phyloP scores from a whole-genome alignment of 1,284 basidiomycete genomes.

The Coriolopsis trogii region DNA sequence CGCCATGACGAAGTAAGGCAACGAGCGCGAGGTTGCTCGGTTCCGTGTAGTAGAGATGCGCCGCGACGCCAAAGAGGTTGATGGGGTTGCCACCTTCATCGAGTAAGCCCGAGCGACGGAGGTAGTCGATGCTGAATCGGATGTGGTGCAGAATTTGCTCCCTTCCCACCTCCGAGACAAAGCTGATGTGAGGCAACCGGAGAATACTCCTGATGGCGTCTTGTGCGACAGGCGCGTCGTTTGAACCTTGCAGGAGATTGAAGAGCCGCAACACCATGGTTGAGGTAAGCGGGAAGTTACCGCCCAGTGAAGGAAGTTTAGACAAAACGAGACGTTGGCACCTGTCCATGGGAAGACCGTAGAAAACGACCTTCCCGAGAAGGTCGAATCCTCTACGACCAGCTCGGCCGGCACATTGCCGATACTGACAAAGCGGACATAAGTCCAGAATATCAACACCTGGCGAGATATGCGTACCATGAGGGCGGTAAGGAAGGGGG shows the following conservation, averaged over 20 bases:
- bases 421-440: slow-evolving; percentile 46
- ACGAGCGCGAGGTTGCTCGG: slow-evolving; percentile 71
- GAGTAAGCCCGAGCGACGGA: slow-evolving; percentile 57
- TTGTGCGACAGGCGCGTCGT: slow-evolving; percentile 49
- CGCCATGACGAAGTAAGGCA: slow-evolving; percentile 56
- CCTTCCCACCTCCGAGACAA: slow-evolving; percentile 53
- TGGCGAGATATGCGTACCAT: slow-evolving; percentile 47
- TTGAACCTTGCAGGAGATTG: slow-evolving; percentile 64
- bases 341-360: slow-evolving; percentile 62
- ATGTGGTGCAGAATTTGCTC: slow-evolving; percentile 65
- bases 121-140: slow-evolving; percentile 73
- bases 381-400: slow-evolving; percentile 72
- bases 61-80: slow-evolving; percentile 58
- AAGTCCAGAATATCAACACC: background rate
- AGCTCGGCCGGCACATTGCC: slow-evolving; percentile 64
- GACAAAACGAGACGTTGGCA: slow-evolving; percentile 66
- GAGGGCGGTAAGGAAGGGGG: slow-evolving; percentile 64
- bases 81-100: slow-evolving; percentile 55
- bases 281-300: slow-evolving; percentile 67
- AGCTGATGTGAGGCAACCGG: slow-evolving; percentile 57
- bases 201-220: slow-evolving; percentile 55
- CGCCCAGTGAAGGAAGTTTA: slow-evolving; percentile 61
- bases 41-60: slow-evolving; percentile 67
- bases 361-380: slow-evolving; percentile 72
- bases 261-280: slow-evolving; percentile 66